These are phyloP conservation scores for Dendryphion nanum DNA, from an alignment of 2,329 filamentous ascomycete genomes.

Conservation along the genomic window DNA sequence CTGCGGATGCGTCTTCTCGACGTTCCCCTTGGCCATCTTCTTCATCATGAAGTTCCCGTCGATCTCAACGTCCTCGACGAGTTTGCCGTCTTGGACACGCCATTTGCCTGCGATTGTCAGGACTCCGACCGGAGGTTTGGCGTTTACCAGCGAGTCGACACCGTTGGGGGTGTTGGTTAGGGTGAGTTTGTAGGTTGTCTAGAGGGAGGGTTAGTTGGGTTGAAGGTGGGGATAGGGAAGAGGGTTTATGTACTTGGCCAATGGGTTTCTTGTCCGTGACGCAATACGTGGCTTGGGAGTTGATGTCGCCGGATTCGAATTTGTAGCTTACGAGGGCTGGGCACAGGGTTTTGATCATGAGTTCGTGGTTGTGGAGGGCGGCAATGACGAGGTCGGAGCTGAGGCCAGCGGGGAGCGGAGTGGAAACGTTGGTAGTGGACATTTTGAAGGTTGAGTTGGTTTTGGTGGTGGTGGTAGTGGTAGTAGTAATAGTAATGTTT, in stretches of 20 bases:
- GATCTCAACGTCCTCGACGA: constrained; percentile 41
- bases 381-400: constrained; percentile 25
- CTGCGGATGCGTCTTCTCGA: constrained; percentile 41
- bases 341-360: constrained; percentile 41
- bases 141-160: constrained; percentile 39
- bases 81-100: constrained; percentile 30
- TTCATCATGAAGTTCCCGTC: constrained; percentile 44
- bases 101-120: constrained; percentile 41
- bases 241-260: constrained; percentile 26
- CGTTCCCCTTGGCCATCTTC: constrained; percentile 42
- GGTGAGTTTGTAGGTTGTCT: constrained; percentile 42
- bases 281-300: constrained; percentile 29
- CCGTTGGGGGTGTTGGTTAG: constrained; percentile 36
- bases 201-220: not conserved
- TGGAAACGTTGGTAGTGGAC: constrained; percentile 39
- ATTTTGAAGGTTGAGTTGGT: constrained; percentile 13
- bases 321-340: constrained; percentile 34
- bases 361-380: constrained; percentile 40
- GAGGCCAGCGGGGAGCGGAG: constrained; percentile 28
- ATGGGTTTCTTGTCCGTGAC: constrained; percentile 42
- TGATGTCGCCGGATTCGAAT: constrained; percentile 32
- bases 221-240: not conserved
- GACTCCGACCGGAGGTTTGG: constrained; percentile 38
- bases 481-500: too few relatives aligned
- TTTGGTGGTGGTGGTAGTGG: not conserved